A percentile compares a stretch with the other conserved stretches of the same genome.
Conservation (phyloP, 768 basidiomycete genomes). For the Rhizopogon sp. region DNA sequence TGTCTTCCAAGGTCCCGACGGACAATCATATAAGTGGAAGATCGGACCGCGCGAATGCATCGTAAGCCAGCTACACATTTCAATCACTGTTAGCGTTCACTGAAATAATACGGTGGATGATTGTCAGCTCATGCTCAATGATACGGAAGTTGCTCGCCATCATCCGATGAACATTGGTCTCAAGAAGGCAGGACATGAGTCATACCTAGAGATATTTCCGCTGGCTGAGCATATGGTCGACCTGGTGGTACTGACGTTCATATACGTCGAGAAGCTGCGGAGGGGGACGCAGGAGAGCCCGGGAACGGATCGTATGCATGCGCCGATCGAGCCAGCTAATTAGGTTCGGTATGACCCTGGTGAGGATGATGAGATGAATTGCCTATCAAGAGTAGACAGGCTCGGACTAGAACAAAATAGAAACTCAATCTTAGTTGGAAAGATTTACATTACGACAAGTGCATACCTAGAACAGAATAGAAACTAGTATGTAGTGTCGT, state of each 20-base stretch:
- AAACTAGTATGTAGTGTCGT: too few relatives aligned
- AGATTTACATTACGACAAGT: too few relatives aligned
- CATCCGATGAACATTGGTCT: background rate
- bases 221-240: conserved; percentile 22
- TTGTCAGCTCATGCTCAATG: background rate
- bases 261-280: conserved; percentile 23
- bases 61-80: background rate
- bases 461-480: too few relatives aligned
- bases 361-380: background rate
- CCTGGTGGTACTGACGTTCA: conserved; percentile 25
- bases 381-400: too few relatives aligned
- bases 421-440: too few relatives aligned
- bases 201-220: conserved; percentile 20
- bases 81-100: background rate
- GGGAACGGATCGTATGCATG: background rate
- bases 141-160: background rate
- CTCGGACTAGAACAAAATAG: too few relatives aligned
- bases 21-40: conserved; percentile 3
- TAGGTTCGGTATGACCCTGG: background rate
- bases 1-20: conserved; percentile 5
- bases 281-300: conserved; percentile 6
- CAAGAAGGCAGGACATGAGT: conserved; percentile 1
- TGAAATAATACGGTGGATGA: background rate
- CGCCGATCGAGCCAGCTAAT: conserved; percentile 2
- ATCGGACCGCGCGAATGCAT: background rate